Evolutionary conservation across 2,329 filamentous ascomycete genomes (phyloP), one percentile per base, ranked within the genome.

Genomic region (Acephala macrosclerotiorum): DNA sequence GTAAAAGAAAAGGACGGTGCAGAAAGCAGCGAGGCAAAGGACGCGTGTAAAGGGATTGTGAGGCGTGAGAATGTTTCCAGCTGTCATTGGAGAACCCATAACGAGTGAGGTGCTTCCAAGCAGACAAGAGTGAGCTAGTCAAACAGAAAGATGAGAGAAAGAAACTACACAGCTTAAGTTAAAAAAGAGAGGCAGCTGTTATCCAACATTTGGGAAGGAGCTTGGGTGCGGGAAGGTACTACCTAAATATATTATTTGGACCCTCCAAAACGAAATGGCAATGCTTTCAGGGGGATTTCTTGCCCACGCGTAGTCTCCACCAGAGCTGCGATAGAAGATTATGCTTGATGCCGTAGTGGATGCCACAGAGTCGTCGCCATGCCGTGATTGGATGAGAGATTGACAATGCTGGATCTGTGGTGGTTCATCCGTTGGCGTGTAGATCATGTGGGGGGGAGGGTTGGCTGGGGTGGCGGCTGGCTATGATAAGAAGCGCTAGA

Each of bases 41-140:
- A 69, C 59, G 14, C 72, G 66, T 1, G 65, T 65, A 58, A 74
- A 71, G 8, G 71, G 40, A 47, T 66, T 74, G 56, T 72, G 70
- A 14, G 68, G 47, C 11, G 60, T 67, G 47, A 72, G 45, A 35
- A 65, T 66, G 58, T 58, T 70, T 25, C 68, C 62, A 8, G 63
- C 40, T 25, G 64, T 60, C 26, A 70, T 67, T 67, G 70, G 66
- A 66, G 68, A 63, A 62, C 69, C 69, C 69, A 70, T 72, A 68
- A 66, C 40, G 70, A 71, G 64, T 45, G 68, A 68, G 61, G 64
- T 60, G 25, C 40, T 55, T 61, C 59, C 38, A 53, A 22, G 55
- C 29, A 57, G 35, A 57, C 29, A 57, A 38, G 35, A 49, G n/a
- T 6, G 7, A 38, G 22, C 3, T 22, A 57, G 9, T 20, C 8